Percentiles rank a stretch among this genome's conserved stretches.
Conservation (phyloP, 306 rosid species). For the Cucurbita ficifolia region DNA sequence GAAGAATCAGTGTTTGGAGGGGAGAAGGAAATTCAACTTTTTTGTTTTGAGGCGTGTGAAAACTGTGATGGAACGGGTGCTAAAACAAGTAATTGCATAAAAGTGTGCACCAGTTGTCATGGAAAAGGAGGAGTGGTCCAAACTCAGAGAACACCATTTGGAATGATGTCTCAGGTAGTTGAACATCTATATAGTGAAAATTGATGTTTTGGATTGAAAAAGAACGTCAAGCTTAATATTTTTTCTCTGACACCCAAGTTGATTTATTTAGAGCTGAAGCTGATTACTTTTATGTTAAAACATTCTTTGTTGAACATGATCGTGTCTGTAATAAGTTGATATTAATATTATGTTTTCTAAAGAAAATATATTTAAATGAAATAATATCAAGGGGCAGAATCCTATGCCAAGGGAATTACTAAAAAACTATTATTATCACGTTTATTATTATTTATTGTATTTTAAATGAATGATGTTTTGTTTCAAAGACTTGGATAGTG, state of each 20-base stretch:
- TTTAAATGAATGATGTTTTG: background rate
- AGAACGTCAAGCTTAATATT: background rate
- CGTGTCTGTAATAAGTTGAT: background rate
- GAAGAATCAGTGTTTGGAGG: constrained; percentile 88
- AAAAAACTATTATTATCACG: background rate
- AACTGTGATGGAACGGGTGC: constrained; percentile 80
- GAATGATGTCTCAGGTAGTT: constrained; percentile 73
- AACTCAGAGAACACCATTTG: constrained; percentile 81
- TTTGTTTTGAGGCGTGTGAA: constrained; percentile 51
- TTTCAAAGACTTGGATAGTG: background rate
- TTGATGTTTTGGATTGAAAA: background rate
- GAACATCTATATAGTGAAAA: background rate
- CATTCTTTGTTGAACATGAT: background rate
- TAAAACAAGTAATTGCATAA: constrained; percentile 45
- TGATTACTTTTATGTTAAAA: background rate
- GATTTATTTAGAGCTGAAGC: background rate
- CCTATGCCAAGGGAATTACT: background rate
- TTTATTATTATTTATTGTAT: background rate
- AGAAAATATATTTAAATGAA: background rate
- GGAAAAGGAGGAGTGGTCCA: constrained; percentile 76
- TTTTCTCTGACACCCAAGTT: background rate
- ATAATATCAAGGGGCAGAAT: background rate
- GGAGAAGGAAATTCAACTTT: constrained; percentile 50
- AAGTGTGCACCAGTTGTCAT: constrained; percentile 57
- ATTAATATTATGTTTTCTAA: background rate